A percentile compares a stretch with the other conserved stretches of the same genome.
These are phyloP conservation scores for Albizia julibrissin DNA, from an alignment of 306 rosid genomes.

Conservation along the genomic window DNA sequence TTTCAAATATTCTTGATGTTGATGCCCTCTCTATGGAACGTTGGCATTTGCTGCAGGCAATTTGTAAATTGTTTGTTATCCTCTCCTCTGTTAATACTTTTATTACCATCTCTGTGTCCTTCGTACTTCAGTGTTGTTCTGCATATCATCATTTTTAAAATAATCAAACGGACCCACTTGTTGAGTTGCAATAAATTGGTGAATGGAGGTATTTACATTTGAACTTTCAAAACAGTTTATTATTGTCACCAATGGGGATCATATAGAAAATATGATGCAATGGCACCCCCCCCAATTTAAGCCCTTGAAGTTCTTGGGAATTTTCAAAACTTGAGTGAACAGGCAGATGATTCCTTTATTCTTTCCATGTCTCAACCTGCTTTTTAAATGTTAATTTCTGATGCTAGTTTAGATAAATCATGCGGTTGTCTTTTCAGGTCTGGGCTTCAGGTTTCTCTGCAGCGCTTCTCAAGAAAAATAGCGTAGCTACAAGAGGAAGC, in stretches of 20 bases:
- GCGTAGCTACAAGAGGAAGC: conserved; percentile 78
- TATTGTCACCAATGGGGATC: neutral
- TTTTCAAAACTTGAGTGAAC: neutral
- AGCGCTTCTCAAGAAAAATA: conserved; percentile 85
- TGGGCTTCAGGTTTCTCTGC: conserved; percentile 99
- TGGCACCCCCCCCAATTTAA: neutral
- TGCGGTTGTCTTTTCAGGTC: conserved; percentile 54
- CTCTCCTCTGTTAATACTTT: neutral
- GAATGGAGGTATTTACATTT: conserved; percentile 19
- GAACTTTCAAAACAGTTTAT: neutral
- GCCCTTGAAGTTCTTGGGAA: conserved; percentile 9
- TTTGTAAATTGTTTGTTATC: neutral
- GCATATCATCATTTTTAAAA: neutral
- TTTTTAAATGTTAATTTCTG: conserved; percentile 7
- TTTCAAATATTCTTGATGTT: neutral
- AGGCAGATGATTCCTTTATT: conserved; percentile 10
- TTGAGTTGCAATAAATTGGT: neutral
- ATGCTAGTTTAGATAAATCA: conserved; percentile 18
- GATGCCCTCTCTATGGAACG: neutral
- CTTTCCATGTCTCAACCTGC: conserved; percentile 1
- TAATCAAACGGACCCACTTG: conserved; percentile 1
- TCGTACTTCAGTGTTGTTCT: neutral
- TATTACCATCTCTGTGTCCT: conserved; percentile 6
- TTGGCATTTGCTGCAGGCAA: neutral
- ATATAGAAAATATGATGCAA: neutral